Percentiles rank a stretch among this genome's conserved stretches.
Conservation (phyloP, 805 yeast genomes). For the Isabelozyma gotoi region DNA sequence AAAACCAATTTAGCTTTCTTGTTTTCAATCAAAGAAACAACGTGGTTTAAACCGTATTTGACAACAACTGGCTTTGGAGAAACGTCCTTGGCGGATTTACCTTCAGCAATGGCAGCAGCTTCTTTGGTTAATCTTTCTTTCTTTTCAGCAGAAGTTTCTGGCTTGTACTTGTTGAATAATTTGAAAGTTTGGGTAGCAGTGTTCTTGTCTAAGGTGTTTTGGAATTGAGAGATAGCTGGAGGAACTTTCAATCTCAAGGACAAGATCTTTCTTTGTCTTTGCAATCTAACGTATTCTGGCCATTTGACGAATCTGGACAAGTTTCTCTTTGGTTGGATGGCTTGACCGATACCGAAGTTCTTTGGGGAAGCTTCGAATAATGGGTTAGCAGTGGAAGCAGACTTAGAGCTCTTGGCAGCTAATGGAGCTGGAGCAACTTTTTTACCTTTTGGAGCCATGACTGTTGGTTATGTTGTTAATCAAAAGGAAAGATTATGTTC, state of each 20-base stretch:
- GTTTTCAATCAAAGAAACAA: slow-evolving; percentile 95
- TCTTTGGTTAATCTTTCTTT: slow-evolving; percentile 98
- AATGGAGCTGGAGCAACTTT: slow-evolving; percentile 50
- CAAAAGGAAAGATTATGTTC: neutral
- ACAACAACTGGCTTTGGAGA: slow-evolving; percentile 96
- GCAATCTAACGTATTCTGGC: slow-evolving; percentile 98
- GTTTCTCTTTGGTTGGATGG: slow-evolving; percentile 93
- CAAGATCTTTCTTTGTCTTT: slow-evolving; percentile 98
- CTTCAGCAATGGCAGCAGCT: slow-evolving; percentile 98
- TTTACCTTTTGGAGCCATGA: slow-evolving; percentile 45
- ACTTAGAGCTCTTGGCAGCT: slow-evolving; percentile 33
- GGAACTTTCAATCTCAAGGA: slow-evolving; percentile 97
- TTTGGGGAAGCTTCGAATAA: slow-evolving; percentile 71
- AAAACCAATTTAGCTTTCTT: slow-evolving; percentile 97
- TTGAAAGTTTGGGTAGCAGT: slow-evolving; percentile 96
- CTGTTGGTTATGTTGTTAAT: neutral
- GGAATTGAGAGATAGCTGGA: slow-evolving; percentile 97
- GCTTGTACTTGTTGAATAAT: slow-evolving; percentile 98
- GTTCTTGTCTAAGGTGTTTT: slow-evolving; percentile 95
- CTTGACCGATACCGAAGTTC: slow-evolving; percentile 96
- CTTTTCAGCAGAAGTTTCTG: slow-evolving; percentile 97
- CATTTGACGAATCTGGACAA: slow-evolving; percentile 96
- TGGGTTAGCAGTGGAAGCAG: slow-evolving; percentile 30
- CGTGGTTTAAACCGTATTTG: slow-evolving; percentile 99
- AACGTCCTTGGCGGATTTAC: slow-evolving; percentile 94